Evolutionary conservation across 805 yeast genomes (phyloP).

Genomic region (Candida pseudoglaebosa): DNA sequence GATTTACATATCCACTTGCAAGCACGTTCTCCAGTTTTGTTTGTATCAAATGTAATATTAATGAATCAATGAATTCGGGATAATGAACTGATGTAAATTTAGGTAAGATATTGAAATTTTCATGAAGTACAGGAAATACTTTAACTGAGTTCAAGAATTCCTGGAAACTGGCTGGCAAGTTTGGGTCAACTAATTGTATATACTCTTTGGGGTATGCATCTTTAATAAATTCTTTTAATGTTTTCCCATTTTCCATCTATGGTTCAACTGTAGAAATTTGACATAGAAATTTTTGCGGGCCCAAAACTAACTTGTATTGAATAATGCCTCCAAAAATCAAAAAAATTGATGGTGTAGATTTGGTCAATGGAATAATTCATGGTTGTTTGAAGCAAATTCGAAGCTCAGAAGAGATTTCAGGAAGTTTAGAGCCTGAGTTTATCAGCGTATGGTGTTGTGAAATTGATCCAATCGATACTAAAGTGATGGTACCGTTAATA

Average conservation of each 20-base stretch:
- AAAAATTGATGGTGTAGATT: slow-evolving; percentile 36
- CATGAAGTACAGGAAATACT: not conserved
- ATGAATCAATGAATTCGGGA: slow-evolving; percentile 4
- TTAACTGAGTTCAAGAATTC: slow-evolving; percentile 2
- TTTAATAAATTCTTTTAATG: slow-evolving; percentile 1
- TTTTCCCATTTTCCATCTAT: slow-evolving; percentile 1
- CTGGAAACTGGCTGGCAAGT: not conserved
- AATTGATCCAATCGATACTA: slow-evolving; percentile 35
- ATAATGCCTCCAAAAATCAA: slow-evolving; percentile 1
- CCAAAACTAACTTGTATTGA: not conserved
- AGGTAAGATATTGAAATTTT: not conserved
- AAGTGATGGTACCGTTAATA: slow-evolving; percentile 21
- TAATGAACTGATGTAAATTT: not conserved
- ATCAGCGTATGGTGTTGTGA: slow-evolving; percentile 47
- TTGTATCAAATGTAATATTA: slow-evolving; percentile 1
- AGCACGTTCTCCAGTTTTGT: slow-evolving; percentile 29
- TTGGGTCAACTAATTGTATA: not conserved
- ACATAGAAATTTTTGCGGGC: not conserved
- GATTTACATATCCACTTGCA: slow-evolving; percentile 40
- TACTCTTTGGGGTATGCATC: not conserved
- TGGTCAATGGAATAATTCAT: slow-evolving; percentile 41
- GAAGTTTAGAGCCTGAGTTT: slow-evolving; percentile 22
- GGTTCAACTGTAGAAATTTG: not conserved
- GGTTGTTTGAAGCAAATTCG: slow-evolving; percentile 45
- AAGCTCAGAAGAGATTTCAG: slow-evolving; percentile 12